A percentile compares a stretch with the other conserved stretches of the same genome.
Evolutionary conservation across 2,329 filamentous ascomycete species (phyloP).

Genomic region (Furcasterigmium sp.): DNA sequence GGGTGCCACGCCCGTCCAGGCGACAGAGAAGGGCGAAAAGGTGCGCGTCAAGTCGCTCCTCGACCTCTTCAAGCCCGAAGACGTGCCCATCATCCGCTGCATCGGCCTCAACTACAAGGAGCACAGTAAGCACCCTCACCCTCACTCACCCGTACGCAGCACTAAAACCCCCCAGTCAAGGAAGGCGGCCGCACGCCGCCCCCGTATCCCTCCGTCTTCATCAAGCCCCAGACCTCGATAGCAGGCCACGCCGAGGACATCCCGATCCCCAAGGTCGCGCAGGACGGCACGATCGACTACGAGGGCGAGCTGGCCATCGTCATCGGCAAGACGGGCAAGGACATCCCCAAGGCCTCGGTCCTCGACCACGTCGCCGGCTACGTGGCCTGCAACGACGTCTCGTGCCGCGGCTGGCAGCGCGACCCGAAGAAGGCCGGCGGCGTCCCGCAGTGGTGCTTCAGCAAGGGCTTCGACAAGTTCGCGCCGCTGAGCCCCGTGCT

Average conservation of each 20-base stretch:
- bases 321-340: slow-evolving; percentile 46
- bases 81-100: slow-evolving; percentile 28
- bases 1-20: slow-evolving; percentile 18
- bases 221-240: slow-evolving; percentile 40
- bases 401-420: slow-evolving; percentile 45
- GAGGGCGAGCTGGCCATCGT: slow-evolving; percentile 46
- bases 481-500: slow-evolving; percentile 48
- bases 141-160: neutral
- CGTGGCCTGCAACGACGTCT: slow-evolving; percentile 45
- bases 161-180: slow-evolving; percentile 30
- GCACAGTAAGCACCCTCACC: slow-evolving; percentile 21
- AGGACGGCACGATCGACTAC: slow-evolving; percentile 42
- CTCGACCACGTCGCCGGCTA: slow-evolving; percentile 42
- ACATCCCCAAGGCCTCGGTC: slow-evolving; percentile 39
- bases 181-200: slow-evolving; percentile 47
- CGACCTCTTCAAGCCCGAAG: slow-evolving; percentile 21
- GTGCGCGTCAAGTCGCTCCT: slow-evolving; percentile 23
- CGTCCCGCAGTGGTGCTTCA: slow-evolving; percentile 48
- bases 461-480: slow-evolving; percentile 50
- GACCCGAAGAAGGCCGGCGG: slow-evolving; percentile 37
- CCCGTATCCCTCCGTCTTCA: slow-evolving; percentile 43
- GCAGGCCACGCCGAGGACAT: slow-evolving; percentile 29
- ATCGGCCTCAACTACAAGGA: slow-evolving; percentile 30
- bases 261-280: slow-evolving; percentile 38
- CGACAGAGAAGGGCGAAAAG: slow-evolving; percentile 18